Evolutionary conservation across 2,329 filamentous ascomycete species (phyloP).

Genomic region (Fusarium oxysporum): DNA sequence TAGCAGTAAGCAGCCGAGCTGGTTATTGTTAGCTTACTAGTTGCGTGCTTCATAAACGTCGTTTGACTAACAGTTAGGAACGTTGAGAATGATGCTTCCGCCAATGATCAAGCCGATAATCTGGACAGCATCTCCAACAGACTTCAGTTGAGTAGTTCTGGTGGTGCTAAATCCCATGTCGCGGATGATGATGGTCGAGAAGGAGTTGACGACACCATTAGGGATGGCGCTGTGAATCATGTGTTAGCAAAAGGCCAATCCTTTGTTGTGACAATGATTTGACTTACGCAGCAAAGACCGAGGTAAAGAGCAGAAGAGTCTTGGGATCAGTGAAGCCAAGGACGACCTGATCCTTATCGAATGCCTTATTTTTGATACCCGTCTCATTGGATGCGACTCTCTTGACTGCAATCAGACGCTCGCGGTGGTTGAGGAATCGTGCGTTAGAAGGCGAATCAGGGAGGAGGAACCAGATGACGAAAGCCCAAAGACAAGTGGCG

Average conservation of each 20-base stretch:
- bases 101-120: constrained; percentile 4
- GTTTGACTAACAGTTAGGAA: not conserved
- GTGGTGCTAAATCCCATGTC: constrained; percentile 15
- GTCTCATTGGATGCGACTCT: constrained; percentile 3
- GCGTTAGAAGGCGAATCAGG: constrained; percentile 9
- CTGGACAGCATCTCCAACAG: constrained; percentile 7
- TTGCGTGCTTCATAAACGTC: not conserved
- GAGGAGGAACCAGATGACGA: constrained; percentile 12
- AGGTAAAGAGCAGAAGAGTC: constrained; percentile 1
- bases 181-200: constrained; percentile 12
- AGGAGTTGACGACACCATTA: constrained; percentile 9
- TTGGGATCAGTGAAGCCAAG: constrained; percentile 8
- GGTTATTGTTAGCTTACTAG: not conserved
- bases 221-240: not conserved
- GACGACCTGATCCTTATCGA: not conserved
- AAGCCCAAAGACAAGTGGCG: constrained; percentile 6
- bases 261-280: not conserved
- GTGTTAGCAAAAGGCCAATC: not conserved
- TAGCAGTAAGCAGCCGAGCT: constrained; percentile 3
- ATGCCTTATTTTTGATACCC: constrained; percentile 8
- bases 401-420: constrained; percentile 7
- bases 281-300: constrained; percentile 4
- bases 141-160: constrained; percentile 1
- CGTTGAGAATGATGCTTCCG: constrained; percentile 3
- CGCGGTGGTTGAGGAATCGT: constrained; percentile 4